Evolutionary conservation across 768 basidiomycete species (phyloP), one percentile per base, ranked within the genome.

Genomic region (Mrakia frigida): DNA sequence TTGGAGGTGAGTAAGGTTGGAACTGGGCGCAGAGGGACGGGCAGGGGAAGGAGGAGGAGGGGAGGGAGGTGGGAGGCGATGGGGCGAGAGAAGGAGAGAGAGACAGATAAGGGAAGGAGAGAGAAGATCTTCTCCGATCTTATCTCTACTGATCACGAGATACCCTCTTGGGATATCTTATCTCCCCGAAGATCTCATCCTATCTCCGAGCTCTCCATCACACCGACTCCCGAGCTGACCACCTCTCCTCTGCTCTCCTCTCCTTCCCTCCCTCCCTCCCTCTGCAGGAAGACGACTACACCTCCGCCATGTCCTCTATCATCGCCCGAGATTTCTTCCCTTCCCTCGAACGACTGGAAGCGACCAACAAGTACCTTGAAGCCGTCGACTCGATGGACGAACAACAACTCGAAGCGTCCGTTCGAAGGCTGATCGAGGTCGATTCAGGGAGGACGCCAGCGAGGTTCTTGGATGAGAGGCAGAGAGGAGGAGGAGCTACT

Each of bases 321-420:
- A 98, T 98, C 81, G 91, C 92, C 53, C 90, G 97, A 69, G 96
- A 98, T 84, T 99, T 99, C 87, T 99, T 98, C 81, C 97, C 97
- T 0, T 73, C 73, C 25, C 69, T 78, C 14, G 73, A 53, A 16
- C 67, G 65, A 37, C 60, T 78, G 37, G 77, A 78, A 23, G 77
- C 77, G 28, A 78, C 77, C 16, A 70, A 70, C 67, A 73, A 69
- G 63, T 78, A 78, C 56, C 67, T 78, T 6, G 73, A 59, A 7
- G 77, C 77, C n/a, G 73, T 78, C 9, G 77, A 78, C 52, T 28
- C 53, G 41, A 74, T 74, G 77, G 77, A 78, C 37, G 77, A 78
- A 28, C 65, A 23, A 2, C 28, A 39, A 31, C 56, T 78, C 16
- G 77, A 78, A 43, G 35, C 39, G 6, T 69, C 65, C 35, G 77